Evolutionary conservation across 495 filamentous ascomycete species (phyloP), one percentile per base, ranked within the genome.

Genomic region (Thozetella sp.): DNA sequence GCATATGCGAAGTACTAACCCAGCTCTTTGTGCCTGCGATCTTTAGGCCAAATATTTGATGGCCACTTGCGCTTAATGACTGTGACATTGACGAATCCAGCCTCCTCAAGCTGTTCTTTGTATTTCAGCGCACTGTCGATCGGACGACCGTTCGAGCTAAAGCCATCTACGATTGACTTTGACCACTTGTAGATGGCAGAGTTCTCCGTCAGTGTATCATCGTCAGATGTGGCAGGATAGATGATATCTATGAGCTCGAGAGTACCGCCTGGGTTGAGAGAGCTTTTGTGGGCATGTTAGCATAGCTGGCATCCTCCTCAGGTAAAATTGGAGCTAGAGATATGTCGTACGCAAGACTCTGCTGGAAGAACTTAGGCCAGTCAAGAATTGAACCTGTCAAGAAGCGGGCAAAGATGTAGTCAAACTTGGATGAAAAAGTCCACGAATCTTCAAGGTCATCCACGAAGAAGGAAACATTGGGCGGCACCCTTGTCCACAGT

Each of bases 401-500:
- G 37, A 77, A 62, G 22, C 82, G 72, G 11, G 62, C 56, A 64
- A 82, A 76, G 64, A 85, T 75, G 61, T 76, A 77, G 70, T 83
- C 79, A 56, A 83, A 83, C 45, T 69, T 63, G 9, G 69, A 43
- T 27, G 37, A 30, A 54, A 72, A 84, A 9, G 73, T 66, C 80
- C 81, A 85, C 0, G 65, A 55, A 20, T 74, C 72, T 60, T 82
- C 81, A 17, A 76, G 69, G 61, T 83, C 78, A 59, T 81, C 78
- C 61, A 83, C 68, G 45, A 76, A 59, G 62, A 83, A 83, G 10
- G 57, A 61, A 25, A 78, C 62, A 61, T 85, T 85, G 20, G 77
- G 76, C 0, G 81, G 76, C 20, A 81, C 61, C 43, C 71, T 69
- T 50, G 23, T 25, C 4, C 23, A n/a, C 3, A 54, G 22, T 25